phyloP scores from a whole-genome alignment of 2,329 filamentous ascomycete genomes.

The Aschersonia sp. region DNA sequence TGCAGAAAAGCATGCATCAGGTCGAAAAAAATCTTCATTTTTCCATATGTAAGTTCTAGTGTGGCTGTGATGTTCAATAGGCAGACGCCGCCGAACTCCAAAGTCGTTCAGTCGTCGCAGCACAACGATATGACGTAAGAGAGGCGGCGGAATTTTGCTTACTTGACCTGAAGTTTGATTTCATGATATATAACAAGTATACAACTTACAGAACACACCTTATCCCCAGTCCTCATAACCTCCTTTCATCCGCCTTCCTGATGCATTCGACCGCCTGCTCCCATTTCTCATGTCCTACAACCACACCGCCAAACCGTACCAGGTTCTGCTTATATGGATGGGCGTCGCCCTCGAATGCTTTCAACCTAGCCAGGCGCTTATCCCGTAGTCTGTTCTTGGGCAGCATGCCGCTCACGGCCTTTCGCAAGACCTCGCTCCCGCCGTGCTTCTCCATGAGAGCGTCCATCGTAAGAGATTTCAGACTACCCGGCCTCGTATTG shows the following conservation, averaged over 20 bases:
- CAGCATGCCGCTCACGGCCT: constrained; percentile 92
- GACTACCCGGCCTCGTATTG: constrained; percentile 74
- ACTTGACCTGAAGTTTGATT: too few species aligned
- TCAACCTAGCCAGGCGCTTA: constrained; percentile 73
- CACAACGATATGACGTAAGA: too few species aligned
- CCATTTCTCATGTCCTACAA: constrained; percentile 40
- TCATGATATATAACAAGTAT: too few species aligned
- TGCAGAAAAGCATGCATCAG: too few species aligned
- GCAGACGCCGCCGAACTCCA: too few species aligned
- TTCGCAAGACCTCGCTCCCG: constrained; percentile 77
- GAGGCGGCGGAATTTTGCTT: too few species aligned
- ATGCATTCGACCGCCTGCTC: constrained; percentile 34
- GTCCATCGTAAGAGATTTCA: constrained; percentile 89
- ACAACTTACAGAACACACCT: too few species aligned
- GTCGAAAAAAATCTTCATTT: too few species aligned
- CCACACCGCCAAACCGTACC: constrained; percentile 51
- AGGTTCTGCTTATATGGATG: constrained; percentile 91
- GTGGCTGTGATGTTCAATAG: too few species aligned
- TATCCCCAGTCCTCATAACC: constrained; percentile 26
- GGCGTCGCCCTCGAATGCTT: constrained; percentile 85
- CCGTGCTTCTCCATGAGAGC: constrained; percentile 88
- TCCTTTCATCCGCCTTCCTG: constrained; percentile 31
- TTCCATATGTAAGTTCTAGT: too few species aligned
- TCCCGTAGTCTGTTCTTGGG: constrained; percentile 92
- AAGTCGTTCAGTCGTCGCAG: too few species aligned